Base-by-base conservation (phyloP, 2,329 filamentous ascomycete genomes). In the Microdochium nivale region DNA sequence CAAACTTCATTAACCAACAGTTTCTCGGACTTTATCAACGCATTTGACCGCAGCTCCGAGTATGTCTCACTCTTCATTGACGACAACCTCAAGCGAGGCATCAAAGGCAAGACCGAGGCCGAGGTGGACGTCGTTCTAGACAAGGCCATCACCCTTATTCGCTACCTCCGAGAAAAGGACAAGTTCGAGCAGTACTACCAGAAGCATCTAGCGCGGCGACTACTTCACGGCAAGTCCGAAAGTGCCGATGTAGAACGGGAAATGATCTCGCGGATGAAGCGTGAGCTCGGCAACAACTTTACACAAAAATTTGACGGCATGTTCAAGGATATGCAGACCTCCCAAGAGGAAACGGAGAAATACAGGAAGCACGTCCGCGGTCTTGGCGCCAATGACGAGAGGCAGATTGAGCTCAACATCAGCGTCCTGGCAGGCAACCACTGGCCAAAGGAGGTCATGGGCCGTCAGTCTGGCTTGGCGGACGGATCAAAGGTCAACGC, bases 141-240 rank as follows among this genome's bases (percentile, higher is more conserved):
- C 53, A 95, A 94, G 65, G 91, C 91, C 13, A 95, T 96, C 54
- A 83, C 86, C 0, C 75, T 99, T 7, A 79, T 99, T 50, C 84
- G 90, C 47, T 96, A 95, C 60, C 80, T 99, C 35, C 82, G 85
- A 51, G 92, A 97, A 62, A 94, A 92, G 70, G 94, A 99, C 65
- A 77, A 95, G 59, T 96, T 99, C 62, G 92, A 99, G 71, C 83
- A 88, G 3, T 99, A 99, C 68, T 97, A 99, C 74, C 96, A 97
- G 74, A 95, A 95, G 66, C 94, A 99, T 69, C 78, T 99, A 24
- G 92, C 89, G 46, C 86, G 89, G 54, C 84, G 94, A 49, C 73
- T 99, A 43, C 75, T 99, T 19, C 88, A 94, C 70, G 88, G 86
- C 64, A 95, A 94, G 61, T 92, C 90, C 0, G 86, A 95, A 59